Evolutionary conservation across 441 rosid species (phyloP).

Genomic region (California macrophylla): DNA sequence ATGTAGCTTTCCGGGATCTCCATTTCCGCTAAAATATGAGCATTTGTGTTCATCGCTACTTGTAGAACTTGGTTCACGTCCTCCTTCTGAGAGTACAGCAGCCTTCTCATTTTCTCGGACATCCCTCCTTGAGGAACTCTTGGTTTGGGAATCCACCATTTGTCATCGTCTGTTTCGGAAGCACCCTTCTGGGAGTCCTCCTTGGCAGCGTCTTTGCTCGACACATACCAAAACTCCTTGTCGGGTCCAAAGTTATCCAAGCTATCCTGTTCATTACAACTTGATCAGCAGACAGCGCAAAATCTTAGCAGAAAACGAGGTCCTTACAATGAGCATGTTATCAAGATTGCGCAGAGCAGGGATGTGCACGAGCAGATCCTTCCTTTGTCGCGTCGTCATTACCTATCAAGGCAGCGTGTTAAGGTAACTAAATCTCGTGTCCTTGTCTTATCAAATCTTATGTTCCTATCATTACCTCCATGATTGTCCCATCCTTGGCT

Average conservation of each 20-base stretch:
- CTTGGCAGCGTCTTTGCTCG: constrained; percentile 36
- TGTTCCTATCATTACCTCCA: constrained; percentile 53
- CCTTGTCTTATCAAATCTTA: neutral
- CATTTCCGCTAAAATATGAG: constrained; percentile 90
- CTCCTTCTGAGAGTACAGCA: constrained; percentile 64
- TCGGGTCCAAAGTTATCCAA: constrained; percentile 62
- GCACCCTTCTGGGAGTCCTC: constrained; percentile 54
- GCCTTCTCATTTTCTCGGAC: constrained; percentile 55
- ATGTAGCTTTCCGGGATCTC: constrained; percentile 82
- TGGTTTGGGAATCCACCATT: constrained; percentile 92
- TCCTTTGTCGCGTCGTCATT: constrained; percentile 59
- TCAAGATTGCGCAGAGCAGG: constrained; percentile 80
- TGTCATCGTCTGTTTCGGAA: constrained; percentile 53
- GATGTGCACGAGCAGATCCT: constrained; percentile 74
- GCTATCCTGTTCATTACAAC: constrained; percentile 40
- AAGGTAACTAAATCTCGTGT: neutral
- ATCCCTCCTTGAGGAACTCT: constrained; percentile 75
- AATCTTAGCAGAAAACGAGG: neutral
- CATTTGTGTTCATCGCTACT: constrained; percentile 95
- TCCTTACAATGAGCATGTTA: constrained; percentile 67
- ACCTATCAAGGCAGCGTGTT: constrained; percentile 26
- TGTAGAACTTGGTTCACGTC: constrained; percentile 85
- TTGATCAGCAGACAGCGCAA: neutral
- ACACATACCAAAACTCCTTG: constrained; percentile 43
- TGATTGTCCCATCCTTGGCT: constrained; percentile 54